phyloP scores from a whole-genome alignment of 1,284 basidiomycete genomes.

The Cryptococcus depauperatus region DNA sequence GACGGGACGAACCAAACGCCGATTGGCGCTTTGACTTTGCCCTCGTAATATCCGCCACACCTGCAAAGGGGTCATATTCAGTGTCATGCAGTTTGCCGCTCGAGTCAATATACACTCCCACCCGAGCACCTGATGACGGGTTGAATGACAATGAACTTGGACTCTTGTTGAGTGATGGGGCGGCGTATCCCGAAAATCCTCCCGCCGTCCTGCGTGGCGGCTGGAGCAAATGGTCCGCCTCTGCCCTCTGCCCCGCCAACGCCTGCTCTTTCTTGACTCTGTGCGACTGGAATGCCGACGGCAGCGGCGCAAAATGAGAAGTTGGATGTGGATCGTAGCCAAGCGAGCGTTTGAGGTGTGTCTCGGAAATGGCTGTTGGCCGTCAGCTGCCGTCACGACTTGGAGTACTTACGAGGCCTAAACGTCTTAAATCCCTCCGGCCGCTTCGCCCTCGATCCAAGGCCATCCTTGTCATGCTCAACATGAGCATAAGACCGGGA shows the following conservation, averaged over 20 bases:
- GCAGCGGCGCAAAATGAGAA: conserved; percentile 33
- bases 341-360: conserved; percentile 30
- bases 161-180: conserved; percentile 13
- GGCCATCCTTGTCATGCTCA: conserved; percentile 31
- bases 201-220: conserved; percentile 31
- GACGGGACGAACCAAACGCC: conserved; percentile 36
- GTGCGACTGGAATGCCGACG: conserved; percentile 32
- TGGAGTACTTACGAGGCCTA: conserved; percentile 31
- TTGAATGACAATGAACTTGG: conserved; percentile 20
- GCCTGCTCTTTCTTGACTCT: conserved; percentile 31
- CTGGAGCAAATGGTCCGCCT: conserved; percentile 39
- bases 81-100: conserved; percentile 42
- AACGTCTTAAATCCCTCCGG: conserved; percentile 38
- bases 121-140: conserved; percentile 4
- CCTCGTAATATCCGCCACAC: conserved; percentile 35
- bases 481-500: conserved; percentile 39
- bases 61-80: conserved; percentile 44
- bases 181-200: conserved; percentile 9
- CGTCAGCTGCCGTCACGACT: conserved; percentile 1
- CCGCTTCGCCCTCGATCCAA: conserved; percentile 22
- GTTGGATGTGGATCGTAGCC: conserved; percentile 33
- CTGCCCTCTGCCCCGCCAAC: conserved; percentile 32
- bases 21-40: conserved; percentile 32
- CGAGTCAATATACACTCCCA: conserved; percentile 40
- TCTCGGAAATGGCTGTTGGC: conserved; percentile 26